A percentile compares a stretch with the other conserved stretches of the same genome.
phyloP scores from a whole-genome alignment of 352 stramenopile species.

The Pythium sukuiense region DNA sequence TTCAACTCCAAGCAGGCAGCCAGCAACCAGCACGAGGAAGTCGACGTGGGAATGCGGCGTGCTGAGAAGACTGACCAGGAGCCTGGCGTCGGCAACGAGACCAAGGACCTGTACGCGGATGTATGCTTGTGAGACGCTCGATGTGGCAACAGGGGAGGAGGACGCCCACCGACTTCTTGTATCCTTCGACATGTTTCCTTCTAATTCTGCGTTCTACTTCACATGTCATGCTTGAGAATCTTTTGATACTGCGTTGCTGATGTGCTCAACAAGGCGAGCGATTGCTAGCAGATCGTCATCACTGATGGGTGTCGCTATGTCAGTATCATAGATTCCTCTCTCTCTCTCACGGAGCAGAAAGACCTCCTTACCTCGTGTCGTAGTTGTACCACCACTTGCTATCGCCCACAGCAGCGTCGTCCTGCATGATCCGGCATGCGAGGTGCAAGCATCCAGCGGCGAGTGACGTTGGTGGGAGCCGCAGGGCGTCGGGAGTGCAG shows the following conservation, averaged over 20 bases:
- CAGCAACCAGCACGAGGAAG: conserved; percentile 24
- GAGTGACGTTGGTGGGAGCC: conserved; percentile 31
- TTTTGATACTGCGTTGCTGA: conserved; percentile 4
- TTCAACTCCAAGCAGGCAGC: conserved; percentile 31
- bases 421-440: conserved; percentile 21
- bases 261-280: conserved; percentile 24
- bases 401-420: background rate
- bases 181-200: background rate
- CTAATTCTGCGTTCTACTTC: background rate
- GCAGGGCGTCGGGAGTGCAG: conserved; percentile 27
- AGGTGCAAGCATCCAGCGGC: conserved; percentile 35
- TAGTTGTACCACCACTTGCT: conserved; percentile 55
- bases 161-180: background rate
- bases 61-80: conserved; percentile 24
- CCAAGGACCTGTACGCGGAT: conserved; percentile 46
- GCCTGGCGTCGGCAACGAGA: conserved; percentile 14
- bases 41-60: conserved; percentile 23
- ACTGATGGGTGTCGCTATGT: conserved; percentile 27
- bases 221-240: background rate
- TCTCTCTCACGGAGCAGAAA: background rate
- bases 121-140: conserved; percentile 42
- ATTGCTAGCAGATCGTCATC: conserved; percentile 47
- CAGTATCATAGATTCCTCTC: background rate
- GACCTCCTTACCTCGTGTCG: conserved; percentile 39
- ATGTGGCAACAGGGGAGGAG: background rate